phyloP scores from a whole-genome alignment of 208 protist species.

The Angomonas ambiguus region DNA sequence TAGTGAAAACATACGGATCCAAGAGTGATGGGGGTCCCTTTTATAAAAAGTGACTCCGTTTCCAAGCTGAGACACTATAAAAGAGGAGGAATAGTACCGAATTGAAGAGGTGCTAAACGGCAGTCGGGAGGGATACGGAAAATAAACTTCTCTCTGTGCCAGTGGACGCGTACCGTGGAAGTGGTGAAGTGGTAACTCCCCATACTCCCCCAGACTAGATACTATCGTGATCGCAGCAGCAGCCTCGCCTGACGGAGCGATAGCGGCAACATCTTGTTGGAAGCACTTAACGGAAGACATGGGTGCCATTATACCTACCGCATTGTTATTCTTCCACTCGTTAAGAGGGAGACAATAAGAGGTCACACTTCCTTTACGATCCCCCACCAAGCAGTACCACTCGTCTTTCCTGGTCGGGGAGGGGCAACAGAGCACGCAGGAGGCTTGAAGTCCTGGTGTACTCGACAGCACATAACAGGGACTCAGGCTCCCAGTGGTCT shows the following conservation, averaged over 20 bases:
- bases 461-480: neutral
- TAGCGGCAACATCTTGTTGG: neutral
- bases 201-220: neutral
- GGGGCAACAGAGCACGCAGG: neutral
- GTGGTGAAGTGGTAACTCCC: neutral
- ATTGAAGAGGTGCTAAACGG: neutral
- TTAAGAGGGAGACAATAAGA: constrained; percentile 22
- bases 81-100: neutral
- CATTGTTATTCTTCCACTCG: constrained; percentile 30
- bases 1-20: neutral
- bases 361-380: constrained; percentile 53
- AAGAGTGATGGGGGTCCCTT: neutral
- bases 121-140: neutral
- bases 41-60: neutral
- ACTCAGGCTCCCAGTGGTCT: neutral
- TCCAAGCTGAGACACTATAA: neutral
- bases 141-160: too few relatives aligned
- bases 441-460: neutral
- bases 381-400: constrained; percentile 42
- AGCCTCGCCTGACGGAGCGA: neutral
- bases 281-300: neutral
- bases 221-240: neutral
- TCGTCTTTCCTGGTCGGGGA: neutral
- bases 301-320: neutral
- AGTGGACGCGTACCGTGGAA: neutral